phyloP scores from a whole-genome alignment of 371 early-diverging fungal genomes.

The Mortierella sp. region DNA sequence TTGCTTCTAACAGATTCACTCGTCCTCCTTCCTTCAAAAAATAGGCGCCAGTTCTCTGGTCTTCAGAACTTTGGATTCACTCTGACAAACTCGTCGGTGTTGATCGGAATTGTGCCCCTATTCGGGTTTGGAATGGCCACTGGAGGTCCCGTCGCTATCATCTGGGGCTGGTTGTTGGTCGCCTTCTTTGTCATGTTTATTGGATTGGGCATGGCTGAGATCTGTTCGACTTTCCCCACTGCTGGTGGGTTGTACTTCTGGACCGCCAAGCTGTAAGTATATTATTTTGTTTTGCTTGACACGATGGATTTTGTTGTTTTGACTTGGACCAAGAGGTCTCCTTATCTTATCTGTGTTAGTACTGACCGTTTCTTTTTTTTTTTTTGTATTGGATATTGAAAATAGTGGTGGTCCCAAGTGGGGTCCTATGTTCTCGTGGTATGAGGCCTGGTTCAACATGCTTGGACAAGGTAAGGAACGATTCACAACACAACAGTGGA shows the following conservation, averaged over 20 bases:
- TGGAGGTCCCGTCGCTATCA: constrained; percentile 75
- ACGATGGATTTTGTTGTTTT: not conserved
- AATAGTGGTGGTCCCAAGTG: constrained; percentile 58
- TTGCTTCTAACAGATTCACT: not conserved
- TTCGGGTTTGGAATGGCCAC: constrained; percentile 71
- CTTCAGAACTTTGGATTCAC: constrained; percentile 59
- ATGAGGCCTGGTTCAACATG: constrained; percentile 77
- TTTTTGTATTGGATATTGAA: not conserved
- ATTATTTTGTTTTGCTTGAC: not conserved
- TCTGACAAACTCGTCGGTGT: constrained; percentile 46
- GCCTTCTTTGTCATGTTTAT: constrained; percentile 70
- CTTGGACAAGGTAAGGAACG: constrained; percentile 61
- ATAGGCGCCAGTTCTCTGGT: constrained; percentile 57
- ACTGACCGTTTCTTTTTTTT: not conserved
- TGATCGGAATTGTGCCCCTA: constrained; percentile 58
- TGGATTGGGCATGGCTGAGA: constrained; percentile 80
- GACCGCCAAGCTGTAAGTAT: constrained; percentile 61
- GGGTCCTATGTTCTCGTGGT: constrained; percentile 73
- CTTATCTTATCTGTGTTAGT: not conserved
- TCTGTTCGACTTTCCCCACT: constrained; percentile 80
- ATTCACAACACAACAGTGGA: not conserved
- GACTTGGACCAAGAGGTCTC: not conserved
- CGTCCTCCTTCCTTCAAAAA: not conserved
- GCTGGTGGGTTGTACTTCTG: constrained; percentile 80
- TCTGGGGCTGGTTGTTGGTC: constrained; percentile 80